Percentiles rank a stretch among this genome's conserved stretches.
phyloP scores from a whole-genome alignment of 192 early-diverging fungal genomes.

The Coemansia sp. region DNA sequence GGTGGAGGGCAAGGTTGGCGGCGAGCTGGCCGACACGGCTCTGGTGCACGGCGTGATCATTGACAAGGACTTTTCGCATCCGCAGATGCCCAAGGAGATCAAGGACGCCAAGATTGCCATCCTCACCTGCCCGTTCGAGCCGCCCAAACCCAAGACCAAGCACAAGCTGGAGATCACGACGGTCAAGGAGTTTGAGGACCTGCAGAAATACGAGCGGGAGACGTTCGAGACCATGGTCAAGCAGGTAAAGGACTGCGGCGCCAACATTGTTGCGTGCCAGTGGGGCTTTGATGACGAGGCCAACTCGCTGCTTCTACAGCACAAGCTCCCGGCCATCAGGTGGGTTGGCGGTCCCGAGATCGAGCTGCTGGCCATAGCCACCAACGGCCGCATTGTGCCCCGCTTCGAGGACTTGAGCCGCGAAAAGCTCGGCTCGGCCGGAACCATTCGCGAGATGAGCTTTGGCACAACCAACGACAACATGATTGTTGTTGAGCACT shows the following conservation, averaged over 20 bases:
- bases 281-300: slow-evolving; percentile 99
- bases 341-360: slow-evolving; percentile 99
- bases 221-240: slow-evolving; percentile 97
- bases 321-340: slow-evolving; percentile 93
- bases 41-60: slow-evolving; percentile 97
- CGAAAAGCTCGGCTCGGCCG: slow-evolving; percentile 90
- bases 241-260: slow-evolving; percentile 95
- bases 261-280: slow-evolving; percentile 98
- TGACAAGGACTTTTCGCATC: slow-evolving; percentile 99
- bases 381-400: slow-evolving; percentile 99
- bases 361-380: slow-evolving; percentile 99
- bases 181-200: slow-evolving; percentile 97
- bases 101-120: slow-evolving; percentile 96
- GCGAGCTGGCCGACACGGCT: slow-evolving; percentile 87
- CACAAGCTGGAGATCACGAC: slow-evolving; percentile 98
- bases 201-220: slow-evolving; percentile 91
- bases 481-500: slow-evolving; percentile 99
- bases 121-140: slow-evolving; percentile 98
- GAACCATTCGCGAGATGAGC: slow-evolving; percentile 87
- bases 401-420: slow-evolving; percentile 90
- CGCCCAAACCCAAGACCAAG: slow-evolving; percentile 99
- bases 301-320: slow-evolving; percentile 97
- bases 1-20: slow-evolving; percentile 97
- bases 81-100: slow-evolving; percentile 98
- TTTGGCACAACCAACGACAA: slow-evolving; percentile 98